Conservation (phyloP, 352 stramenopile species). For the Hyaloperonospora arabidopsidis region DNA sequence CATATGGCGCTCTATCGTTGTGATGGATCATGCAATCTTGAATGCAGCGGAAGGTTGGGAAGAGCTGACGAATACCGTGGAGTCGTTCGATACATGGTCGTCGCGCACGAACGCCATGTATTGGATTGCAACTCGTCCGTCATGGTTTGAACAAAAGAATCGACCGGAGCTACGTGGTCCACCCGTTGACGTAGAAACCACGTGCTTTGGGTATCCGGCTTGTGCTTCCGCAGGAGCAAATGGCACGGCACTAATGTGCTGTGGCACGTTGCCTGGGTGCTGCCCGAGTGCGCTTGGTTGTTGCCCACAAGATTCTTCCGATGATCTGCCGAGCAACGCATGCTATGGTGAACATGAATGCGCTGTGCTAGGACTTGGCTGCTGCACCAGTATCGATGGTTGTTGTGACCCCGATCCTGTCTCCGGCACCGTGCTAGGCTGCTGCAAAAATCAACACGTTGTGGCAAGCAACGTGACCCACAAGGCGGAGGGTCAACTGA, state of each 20-base stretch:
- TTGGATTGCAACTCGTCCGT: conserved; percentile 66
- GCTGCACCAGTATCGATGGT: conserved; percentile 63
- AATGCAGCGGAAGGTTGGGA: conserved; percentile 51
- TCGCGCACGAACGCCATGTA: conserved; percentile 64
- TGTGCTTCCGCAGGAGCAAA: conserved; percentile 51
- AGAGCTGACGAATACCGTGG: conserved; percentile 42
- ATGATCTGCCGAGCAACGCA: conserved; percentile 37
- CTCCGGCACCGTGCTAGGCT: conserved; percentile 41
- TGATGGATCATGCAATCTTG: conserved; percentile 69
- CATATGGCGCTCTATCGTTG: conserved; percentile 68
- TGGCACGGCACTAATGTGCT: conserved; percentile 54
- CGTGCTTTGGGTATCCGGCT: conserved; percentile 60
- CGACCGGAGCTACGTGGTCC: conserved; percentile 22
- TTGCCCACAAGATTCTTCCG: conserved; percentile 44
- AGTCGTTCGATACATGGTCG: conserved; percentile 66
- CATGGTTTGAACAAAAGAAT: conserved; percentile 53
- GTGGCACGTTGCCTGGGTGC: conserved; percentile 56
- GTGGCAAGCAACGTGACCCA: conserved; percentile 23
- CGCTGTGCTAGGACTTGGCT: conserved; percentile 44
- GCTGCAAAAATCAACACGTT: conserved; percentile 55
- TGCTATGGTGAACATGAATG: conserved; percentile 63
- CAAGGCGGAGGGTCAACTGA: conserved; percentile 17
- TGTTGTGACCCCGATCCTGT: conserved; percentile 54
- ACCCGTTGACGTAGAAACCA: conserved; percentile 30
- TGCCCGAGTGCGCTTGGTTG: conserved; percentile 58